Base-by-base conservation (phyloP, 176 grass and related monocot species). In the Oropetium thomaeum region DNA sequence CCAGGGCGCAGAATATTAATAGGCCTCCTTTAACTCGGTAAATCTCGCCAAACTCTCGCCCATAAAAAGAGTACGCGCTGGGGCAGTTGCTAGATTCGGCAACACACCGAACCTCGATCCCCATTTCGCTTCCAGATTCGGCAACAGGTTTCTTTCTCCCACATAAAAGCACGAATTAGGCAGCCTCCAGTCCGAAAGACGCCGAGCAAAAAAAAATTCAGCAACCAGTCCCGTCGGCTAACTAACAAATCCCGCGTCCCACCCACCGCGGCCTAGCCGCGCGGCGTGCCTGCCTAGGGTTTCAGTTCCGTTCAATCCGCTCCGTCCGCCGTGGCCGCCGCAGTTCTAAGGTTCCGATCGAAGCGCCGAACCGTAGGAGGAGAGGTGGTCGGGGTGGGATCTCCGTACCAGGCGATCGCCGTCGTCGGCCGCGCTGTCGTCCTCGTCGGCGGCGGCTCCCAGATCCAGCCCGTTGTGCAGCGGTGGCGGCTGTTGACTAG, bases 381-480 rank as follows among this genome's bases (percentile, higher is more conserved):
- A 29, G 72, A 60, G 58, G 55, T 59, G 58, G 55, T 59, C 55
- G 42, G 75, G 13, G 67, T 65, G 61, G 69, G 81, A 75, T 88
- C 81, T 88, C 86, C 81, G 86, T 88, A 88, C 86, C 86, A 83
- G 86, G 80, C 86, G 75, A 84, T 88, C 80, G 63, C 30, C 58
- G 65, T 59, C 58, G 42, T 28, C 72, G 16, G 42, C 42, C 48
- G 48, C 19, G 64, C 8, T 16, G 11, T 58, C 58, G 58, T 32
- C 40, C 33, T 26, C 44, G 11, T 29, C 68, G 32, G 23, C 70
- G 19, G 49, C 59, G 59, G 67, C 55, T 69, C 41, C 62, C 86
- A 88, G 86, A 88, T 88, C 80, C 86, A 81, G 58, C 67, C 40
- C 51, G n/a, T 8, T 8, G 26, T 25, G 22, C 62, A 34, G 23